Conservation (phyloP, 2,329 filamentous ascomycete genomes). For the Aspergillus cejpii region DNA sequence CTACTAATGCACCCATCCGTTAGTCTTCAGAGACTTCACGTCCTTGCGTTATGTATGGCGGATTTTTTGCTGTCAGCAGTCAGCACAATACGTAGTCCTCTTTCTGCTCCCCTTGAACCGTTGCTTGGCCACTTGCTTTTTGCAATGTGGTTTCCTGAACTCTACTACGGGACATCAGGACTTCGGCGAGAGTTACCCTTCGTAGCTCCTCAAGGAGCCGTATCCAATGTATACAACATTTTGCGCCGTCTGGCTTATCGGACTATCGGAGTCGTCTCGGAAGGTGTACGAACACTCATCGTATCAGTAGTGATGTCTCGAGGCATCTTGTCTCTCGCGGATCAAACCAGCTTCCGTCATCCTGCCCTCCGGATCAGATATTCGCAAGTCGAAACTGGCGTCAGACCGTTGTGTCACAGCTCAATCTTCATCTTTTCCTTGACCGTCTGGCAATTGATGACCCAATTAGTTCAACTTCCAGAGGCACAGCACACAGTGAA, state of each 20-base stretch:
- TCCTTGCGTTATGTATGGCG: neutral
- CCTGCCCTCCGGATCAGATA: neutral
- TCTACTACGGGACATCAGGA: neutral
- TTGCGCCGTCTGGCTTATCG: neutral
- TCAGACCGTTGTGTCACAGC: neutral
- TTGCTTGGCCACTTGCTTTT: neutral
- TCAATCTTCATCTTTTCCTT: neutral
- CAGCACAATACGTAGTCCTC: neutral
- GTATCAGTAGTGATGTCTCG: neutral
- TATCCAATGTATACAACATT: neutral
- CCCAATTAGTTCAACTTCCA: neutral
- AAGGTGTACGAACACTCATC: neutral
- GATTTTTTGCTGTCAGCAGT: neutral
- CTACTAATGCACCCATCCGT: neutral
- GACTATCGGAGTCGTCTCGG: neutral
- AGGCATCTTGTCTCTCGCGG: neutral
- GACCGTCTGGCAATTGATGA: neutral
- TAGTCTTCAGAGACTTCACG: neutral
- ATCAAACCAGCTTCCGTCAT: neutral
- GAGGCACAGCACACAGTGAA: constrained; percentile 1
- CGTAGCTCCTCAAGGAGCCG: neutral
- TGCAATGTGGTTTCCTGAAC: neutral
- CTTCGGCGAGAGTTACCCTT: neutral
- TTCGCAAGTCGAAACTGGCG: neutral
- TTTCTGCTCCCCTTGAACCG: neutral